A percentile compares a stretch with the other conserved stretches of the same genome.
These are phyloP conservation scores for Neurospora africana DNA, from an alignment of 495 filamentous ascomycete genomes.

Conservation along the genomic window DNA sequence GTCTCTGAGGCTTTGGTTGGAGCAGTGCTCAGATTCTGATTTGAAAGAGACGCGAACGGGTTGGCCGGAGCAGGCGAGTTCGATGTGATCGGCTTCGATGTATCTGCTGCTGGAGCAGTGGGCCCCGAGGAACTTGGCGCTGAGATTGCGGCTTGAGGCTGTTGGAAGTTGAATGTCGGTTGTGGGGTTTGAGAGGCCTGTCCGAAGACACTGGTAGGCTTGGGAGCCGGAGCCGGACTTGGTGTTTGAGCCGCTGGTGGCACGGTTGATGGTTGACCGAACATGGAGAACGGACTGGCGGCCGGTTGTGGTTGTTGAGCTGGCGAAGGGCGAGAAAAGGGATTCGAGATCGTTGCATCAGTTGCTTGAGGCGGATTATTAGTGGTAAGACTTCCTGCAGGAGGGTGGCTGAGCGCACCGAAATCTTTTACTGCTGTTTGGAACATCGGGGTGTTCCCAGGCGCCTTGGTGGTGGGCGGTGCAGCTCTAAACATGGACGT, in stretches of 20 bases:
- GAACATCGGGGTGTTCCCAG: background rate
- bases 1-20: background rate
- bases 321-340: background rate
- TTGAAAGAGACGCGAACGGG: background rate
- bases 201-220: background rate
- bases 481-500: background rate
- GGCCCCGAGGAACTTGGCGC: background rate
- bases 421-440: background rate
- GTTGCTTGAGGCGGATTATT: background rate
- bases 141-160: background rate
- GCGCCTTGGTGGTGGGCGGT: background rate
- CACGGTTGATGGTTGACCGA: background rate
- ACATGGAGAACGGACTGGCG: background rate
- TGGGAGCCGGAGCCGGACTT: background rate
- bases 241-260: background rate
- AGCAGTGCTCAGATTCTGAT: background rate
- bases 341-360: background rate
- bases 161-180: background rate
- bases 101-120: background rate
- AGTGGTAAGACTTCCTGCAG: background rate
- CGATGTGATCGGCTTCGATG: background rate
- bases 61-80: background rate
- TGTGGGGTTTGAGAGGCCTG: background rate
- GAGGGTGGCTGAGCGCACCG: background rate
- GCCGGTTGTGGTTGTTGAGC: background rate